These are phyloP conservation scores for Carex myosuroides DNA, from an alignment of 176 grass and related monocot genomes.

Conservation along the genomic window DNA sequence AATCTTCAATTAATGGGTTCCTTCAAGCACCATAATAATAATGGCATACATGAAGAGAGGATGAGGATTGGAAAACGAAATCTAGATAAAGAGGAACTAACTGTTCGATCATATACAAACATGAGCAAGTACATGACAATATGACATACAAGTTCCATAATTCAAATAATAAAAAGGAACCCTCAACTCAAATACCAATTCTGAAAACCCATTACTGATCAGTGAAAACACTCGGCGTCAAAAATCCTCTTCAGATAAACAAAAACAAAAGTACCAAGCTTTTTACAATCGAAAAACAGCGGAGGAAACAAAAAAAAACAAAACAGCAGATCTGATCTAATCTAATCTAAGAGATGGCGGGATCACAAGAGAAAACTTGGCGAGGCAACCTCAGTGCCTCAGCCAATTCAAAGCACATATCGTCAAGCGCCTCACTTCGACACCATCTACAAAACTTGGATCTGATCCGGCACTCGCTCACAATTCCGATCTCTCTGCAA, in stretches of 20 bases:
- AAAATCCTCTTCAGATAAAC: neutral
- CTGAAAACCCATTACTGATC: neutral
- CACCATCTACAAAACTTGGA: constrained; percentile 64
- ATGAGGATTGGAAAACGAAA: neutral
- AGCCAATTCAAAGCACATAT: constrained; percentile 82
- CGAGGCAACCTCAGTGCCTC: constrained; percentile 76
- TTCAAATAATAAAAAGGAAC: neutral
- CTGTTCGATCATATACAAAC: neutral
- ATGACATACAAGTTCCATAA: neutral
- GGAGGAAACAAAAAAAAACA: neutral
- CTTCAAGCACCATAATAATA: neutral
- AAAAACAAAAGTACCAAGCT: neutral
- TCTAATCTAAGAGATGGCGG: neutral
- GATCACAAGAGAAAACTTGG: constrained; percentile 74
- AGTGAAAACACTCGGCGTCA: neutral
- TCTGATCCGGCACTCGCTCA: constrained; percentile 34
- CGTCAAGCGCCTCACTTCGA: constrained; percentile 72
- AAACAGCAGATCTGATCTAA: neutral
- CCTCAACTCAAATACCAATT: neutral
- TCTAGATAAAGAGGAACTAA: neutral
- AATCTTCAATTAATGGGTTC: neutral
- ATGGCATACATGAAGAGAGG: neutral
- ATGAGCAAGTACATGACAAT: too few species aligned
- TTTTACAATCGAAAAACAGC: neutral
- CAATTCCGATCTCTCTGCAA: constrained; percentile 50